Conservation (phyloP, 2,329 filamentous ascomycete species). For the Penicillium verrucosum region DNA sequence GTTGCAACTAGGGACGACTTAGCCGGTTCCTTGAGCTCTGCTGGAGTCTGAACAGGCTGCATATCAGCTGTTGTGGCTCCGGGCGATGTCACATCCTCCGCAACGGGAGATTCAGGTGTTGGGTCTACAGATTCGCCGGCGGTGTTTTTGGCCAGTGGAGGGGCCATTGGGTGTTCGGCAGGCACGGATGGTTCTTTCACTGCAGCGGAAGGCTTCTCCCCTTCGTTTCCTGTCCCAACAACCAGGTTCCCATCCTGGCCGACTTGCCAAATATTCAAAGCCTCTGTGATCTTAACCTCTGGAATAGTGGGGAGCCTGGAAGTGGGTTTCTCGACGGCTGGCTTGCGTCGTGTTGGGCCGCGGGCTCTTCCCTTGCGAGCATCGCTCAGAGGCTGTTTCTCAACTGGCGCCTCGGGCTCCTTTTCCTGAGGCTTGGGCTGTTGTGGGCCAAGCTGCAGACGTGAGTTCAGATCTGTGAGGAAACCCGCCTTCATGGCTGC, state of each 20-base stretch:
- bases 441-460: conserved; percentile 81
- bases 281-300: conserved; percentile 38
- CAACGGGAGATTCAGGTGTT: conserved; percentile 10
- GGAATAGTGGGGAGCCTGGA: conserved; percentile 33
- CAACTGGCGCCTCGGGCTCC: conserved; percentile 58
- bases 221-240: conserved; percentile 24
- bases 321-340: conserved; percentile 57
- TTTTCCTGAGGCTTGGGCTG: conserved; percentile 70
- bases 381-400: conserved; percentile 79
- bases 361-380: conserved; percentile 86
- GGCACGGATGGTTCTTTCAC: conserved; percentile 4
- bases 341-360: conserved; percentile 75
- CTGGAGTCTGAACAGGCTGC: conserved; percentile 3
- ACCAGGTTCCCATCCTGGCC: conserved; percentile 33
- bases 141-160: conserved; percentile 33
- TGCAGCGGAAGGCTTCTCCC: conserved; percentile 12
- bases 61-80: not conserved
- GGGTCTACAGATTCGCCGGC: conserved; percentile 37
- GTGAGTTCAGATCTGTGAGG: conserved; percentile 87
- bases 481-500: conserved; percentile 87
- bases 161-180: conserved; percentile 26
- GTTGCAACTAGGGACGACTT: not conserved
- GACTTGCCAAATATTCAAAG: conserved; percentile 43
- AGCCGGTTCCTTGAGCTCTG: not conserved
- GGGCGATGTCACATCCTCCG: conserved; percentile 7